Percentiles rank a stretch among this genome's conserved stretches.
phyloP scores from a whole-genome alignment of 2,329 filamentous ascomycete species.

The Venturia aucupariae region DNA sequence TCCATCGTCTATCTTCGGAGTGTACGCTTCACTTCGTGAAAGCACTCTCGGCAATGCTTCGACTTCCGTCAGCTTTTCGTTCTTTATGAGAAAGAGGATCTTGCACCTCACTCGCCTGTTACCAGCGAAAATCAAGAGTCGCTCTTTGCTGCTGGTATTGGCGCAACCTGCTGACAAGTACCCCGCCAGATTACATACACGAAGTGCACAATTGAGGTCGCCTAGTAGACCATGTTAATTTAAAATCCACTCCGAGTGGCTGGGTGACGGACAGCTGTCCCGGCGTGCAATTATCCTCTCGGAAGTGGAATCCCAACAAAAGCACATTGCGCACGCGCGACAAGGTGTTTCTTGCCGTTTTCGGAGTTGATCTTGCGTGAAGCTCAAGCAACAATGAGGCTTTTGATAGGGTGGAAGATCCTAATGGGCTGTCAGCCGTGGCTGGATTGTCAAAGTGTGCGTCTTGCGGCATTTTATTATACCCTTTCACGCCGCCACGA shows the following conservation, averaged over 20 bases:
- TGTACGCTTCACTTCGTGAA: too few relatives aligned
- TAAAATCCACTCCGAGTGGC: too few relatives aligned
- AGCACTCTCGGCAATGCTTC: too few relatives aligned
- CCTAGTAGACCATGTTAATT: background rate
- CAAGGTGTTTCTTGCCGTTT: background rate
- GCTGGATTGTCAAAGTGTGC: background rate
- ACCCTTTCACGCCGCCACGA: conserved; percentile 6
- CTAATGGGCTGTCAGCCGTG: background rate
- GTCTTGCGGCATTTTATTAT: conserved; percentile 11
- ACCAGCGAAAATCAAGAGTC: background rate
- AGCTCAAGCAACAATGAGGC: background rate
- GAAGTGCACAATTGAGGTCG: background rate
- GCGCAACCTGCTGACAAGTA: background rate
- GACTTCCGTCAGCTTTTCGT: background rate
- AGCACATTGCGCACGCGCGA: background rate
- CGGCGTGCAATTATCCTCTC: too few relatives aligned
- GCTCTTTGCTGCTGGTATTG: background rate
- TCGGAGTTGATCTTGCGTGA: background rate
- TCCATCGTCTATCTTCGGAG: too few relatives aligned
- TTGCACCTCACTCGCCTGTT: background rate
- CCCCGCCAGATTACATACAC: background rate
- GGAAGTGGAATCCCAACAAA: background rate
- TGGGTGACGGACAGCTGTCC: background rate
- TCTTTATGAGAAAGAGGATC: background rate
- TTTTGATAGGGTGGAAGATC: background rate